Base-by-base conservation (phyloP, 2,329 filamentous ascomycete species). In the Sodiomyces alkalinus region DNA sequence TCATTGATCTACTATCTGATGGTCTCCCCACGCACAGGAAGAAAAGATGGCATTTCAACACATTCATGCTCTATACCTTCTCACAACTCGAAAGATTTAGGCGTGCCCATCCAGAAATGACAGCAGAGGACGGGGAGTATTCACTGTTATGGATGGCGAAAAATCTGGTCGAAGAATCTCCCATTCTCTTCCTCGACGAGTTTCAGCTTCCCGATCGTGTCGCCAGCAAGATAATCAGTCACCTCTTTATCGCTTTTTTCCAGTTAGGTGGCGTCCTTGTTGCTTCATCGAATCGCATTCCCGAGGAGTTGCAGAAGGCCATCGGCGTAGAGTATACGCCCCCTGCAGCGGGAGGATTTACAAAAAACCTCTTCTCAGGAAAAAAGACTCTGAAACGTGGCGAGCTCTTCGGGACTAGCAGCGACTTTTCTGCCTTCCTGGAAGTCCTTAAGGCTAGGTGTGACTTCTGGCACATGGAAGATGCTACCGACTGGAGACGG, bases 381-480 rank as follows among this genome's bases (percentile, higher is more conserved):
- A 47, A 32, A 4, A 18, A 19, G 34, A 34, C 28, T 33, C 44
- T 40, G 14, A 39, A 36, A 3, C 42, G 40, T n/a, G 60, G 67
- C 6, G 63, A 66, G 26, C 46, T 74, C 22, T 72, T 65, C 40
- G 64, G 68, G 2, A 56, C 66, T 21, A 66, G 68, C 25, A 78
- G 76, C 30, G 80, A 87, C 43, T 87, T 86, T 55, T 68, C 75
- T 3, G 64, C 64, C 3, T 87, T 90, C 36, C 55, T 87, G 7
- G 75, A 85, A 23, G 73, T 87, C 0, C 47, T 87, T 19, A 80
- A 78, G 45, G 75, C 78, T 7, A 62, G 80, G 30, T 87, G 81
- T 44, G 80, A 87, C 41, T 74, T 86, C 27, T 86, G 79, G 78
- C 76, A 86, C 45, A 85, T 87, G 68, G 77, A 82, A 39, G 74